Base-by-base conservation (phyloP, 805 yeast genomes). In the Maudiozyma serrabonitensis region DNA sequence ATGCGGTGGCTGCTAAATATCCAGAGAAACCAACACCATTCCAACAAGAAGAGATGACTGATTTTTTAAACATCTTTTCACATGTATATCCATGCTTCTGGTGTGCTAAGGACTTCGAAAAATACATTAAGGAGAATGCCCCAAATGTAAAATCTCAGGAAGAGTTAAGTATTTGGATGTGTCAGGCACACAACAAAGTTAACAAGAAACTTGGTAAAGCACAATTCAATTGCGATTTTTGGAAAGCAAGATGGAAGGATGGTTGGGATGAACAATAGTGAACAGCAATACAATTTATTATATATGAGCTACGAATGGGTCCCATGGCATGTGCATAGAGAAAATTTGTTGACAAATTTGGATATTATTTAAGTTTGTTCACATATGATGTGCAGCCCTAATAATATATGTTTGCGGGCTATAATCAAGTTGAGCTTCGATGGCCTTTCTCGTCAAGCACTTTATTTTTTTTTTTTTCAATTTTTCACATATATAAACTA, bases 191-290 rank as follows among this genome's bases (percentile, higher is more conserved):
- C 68, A 93, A 93, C 63, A 87, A 79, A 34, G 99, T 93, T 13
- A 93, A 93, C 66, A 72, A 63, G 18, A 91, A 91, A 66, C 64
- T 91, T 19, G 95, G 95, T 0, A 93, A 93, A 68, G 87, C 87
- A 4, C 72, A 71, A 50, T 93, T 93, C 61, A 89, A 93, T 64
- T 93, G 99, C 61, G 73, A 81, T 51, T 74, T 87, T 54, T 93
- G 99, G 99, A 81, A 82, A 62, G 80, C 85, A 60, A 81, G 99
- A 63, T 91, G 99, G 99, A 81, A 76, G 56, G 95, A 87, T 58
- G 97, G 97, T 0, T 89, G 96, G 96, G 46, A 53, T 21, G 43
- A 49, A 23, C 19, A 32, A 43, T 40, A 37, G 6, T 37, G 13
- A 18, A 37, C 6, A 28, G 9, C 6, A 28, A 4, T 11, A 11